Base-by-base conservation (phyloP, 176 grass and related monocot genomes). In the Triticum urartu region DNA sequence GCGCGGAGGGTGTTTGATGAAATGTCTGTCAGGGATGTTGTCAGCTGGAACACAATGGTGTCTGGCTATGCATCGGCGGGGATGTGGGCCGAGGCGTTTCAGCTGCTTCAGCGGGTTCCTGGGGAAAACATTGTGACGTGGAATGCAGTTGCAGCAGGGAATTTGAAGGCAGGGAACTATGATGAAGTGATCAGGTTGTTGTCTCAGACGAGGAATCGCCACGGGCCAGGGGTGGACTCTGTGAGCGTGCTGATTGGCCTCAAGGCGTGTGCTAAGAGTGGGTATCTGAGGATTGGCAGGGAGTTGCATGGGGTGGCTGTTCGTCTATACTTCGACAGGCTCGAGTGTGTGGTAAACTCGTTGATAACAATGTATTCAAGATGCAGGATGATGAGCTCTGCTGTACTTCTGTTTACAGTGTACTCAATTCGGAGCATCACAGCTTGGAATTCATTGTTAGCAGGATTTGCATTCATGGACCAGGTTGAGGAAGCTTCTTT, bases 361-460 rank as follows among this genome's bases (percentile, higher is more conserved):
- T 42, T 96, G 79, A 84, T 96, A 75, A 90, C 77, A 24, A 90
- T 64, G 78, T 90, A 90, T 76, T 87, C 84, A 15, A 88, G 74
- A 68, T 84, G 83, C 61, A 45, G 36, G 47, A 86, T 72, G 89
- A 81, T 62, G 61, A 77, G 14, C 24, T 73, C 20, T 81, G 80
- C 89, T 28, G 78, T 35, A 47, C 42, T 56, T 43, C 33, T 96
- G 22, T 96, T 96, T 77, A 43, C 66, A 77, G 59, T 79, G 18
- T 60, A 33, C 62, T 83, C 54, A 82, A 11, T 47, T 65, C 52
- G 43, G 69, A 90, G 79, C 52, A 36, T 88, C 8, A 9, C 88
- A 43, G 87, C 79, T 18, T 96, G 91, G 94, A 96, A 96, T 69
- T 74, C 94, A 7, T 89, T 93, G 79, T 22, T 93, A 17, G 87